These are phyloP conservation scores for Metschnikowia aberdeeniae DNA, from an alignment of 805 yeast species.

Conservation along the genomic window DNA sequence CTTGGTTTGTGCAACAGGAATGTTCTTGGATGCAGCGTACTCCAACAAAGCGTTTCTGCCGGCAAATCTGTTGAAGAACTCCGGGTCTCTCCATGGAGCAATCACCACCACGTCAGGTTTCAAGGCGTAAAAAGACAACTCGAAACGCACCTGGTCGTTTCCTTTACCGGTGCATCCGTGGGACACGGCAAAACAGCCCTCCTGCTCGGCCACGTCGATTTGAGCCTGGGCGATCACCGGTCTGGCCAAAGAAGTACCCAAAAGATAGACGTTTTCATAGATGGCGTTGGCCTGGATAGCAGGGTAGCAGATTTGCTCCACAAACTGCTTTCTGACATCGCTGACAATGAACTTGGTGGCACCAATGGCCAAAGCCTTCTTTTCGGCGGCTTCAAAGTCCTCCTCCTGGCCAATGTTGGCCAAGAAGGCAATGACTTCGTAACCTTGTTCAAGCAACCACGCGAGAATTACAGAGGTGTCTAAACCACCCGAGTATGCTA, in stretches of 20 bases:
- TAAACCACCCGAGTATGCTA: constrained; percentile 98
- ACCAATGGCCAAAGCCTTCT: constrained; percentile 93
- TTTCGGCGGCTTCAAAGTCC: constrained; percentile 96
- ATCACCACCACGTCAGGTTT: constrained; percentile 95
- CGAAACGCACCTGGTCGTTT: constrained; percentile 98
- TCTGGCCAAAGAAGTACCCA: constrained; percentile 98
- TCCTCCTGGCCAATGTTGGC: constrained; percentile 99
- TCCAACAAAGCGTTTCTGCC: constrained; percentile 96
- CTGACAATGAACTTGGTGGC: constrained; percentile 92
- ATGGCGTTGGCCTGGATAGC: constrained; percentile 97
- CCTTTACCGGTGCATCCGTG: constrained; percentile 99
- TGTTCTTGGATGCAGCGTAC: constrained; percentile 86
- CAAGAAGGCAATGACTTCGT: constrained; percentile 96
- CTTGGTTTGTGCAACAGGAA: constrained; percentile 95
- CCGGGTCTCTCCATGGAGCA: constrained; percentile 99
- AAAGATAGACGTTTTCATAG: constrained; percentile 92
- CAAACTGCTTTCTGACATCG: constrained; percentile 94
- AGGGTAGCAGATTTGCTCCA: constrained; percentile 88
- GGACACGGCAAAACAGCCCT: constrained; percentile 97
- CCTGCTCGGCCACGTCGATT: constrained; percentile 92
- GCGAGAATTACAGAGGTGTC: constrained; percentile 98
- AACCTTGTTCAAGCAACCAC: constrained; percentile 96
- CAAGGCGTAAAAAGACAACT: constrained; percentile 92
- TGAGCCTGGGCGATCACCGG: constrained; percentile 99
- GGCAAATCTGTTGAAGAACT: constrained; percentile 89